Conservation (phyloP, 2,329 filamentous ascomycete species). For the Fusarium denticulatum region DNA sequence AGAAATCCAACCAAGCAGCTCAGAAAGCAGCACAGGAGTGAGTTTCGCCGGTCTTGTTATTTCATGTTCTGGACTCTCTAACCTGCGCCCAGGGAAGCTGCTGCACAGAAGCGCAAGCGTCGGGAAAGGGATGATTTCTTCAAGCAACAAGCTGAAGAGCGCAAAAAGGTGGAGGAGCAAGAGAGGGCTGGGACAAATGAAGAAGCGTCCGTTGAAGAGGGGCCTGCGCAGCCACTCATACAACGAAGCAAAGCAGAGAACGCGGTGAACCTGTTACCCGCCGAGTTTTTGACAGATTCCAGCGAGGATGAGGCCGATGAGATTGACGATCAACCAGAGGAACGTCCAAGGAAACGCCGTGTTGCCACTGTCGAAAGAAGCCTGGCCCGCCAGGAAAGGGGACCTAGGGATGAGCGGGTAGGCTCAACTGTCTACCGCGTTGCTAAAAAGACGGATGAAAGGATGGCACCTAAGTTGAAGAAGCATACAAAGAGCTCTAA, state of each 20-base stretch:
- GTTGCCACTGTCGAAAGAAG: slow-evolving; percentile 53
- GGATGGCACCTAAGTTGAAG: slow-evolving; percentile 59
- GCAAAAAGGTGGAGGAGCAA: slow-evolving; percentile 51
- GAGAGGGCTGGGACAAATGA: slow-evolving; percentile 35
- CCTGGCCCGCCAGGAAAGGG: slow-evolving; percentile 51
- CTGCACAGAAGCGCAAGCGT: slow-evolving; percentile 63
- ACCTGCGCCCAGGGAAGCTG: slow-evolving; percentile 55
- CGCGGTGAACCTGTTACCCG: slow-evolving; percentile 59
- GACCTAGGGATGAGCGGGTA: slow-evolving; percentile 59
- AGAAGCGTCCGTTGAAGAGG: slow-evolving; percentile 14
- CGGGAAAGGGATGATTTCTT: slow-evolving; percentile 64
- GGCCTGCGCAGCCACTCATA: slow-evolving; percentile 6
- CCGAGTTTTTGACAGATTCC: slow-evolving; percentile 63
- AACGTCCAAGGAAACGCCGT: slow-evolving; percentile 55
- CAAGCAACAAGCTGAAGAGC: slow-evolving; percentile 64
- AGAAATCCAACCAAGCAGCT: slow-evolving; percentile 57
- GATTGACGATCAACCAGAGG: slow-evolving; percentile 37
- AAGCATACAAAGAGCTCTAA: slow-evolving; percentile 56
- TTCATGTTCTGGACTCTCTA: neutral
- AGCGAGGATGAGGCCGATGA: slow-evolving; percentile 53
- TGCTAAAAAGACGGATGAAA: slow-evolving; percentile 54
- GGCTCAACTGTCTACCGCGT: slow-evolving; percentile 66
- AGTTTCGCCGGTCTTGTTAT: slow-evolving; percentile 34
- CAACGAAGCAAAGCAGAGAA: slow-evolving; percentile 47
- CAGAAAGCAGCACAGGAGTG: slow-evolving; percentile 64